Percentiles rank a stretch among this genome's conserved stretches.
phyloP scores from a whole-genome alignment of 2,329 filamentous ascomycete species.

The Dactylonectria estremocensis region DNA sequence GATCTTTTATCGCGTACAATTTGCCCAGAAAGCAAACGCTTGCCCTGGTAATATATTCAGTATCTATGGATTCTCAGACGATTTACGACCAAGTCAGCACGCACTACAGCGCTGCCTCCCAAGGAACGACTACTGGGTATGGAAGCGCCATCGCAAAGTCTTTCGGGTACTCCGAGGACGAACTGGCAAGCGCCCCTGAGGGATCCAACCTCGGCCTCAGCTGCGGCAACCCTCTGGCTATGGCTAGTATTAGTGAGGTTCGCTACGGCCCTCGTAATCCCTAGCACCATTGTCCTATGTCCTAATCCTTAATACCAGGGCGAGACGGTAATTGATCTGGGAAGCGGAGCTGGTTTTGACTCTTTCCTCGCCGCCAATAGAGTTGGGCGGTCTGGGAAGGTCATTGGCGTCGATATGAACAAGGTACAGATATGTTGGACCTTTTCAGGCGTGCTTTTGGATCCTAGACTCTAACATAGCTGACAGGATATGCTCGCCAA shows the following conservation, averaged over 20 bases:
- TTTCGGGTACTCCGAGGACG: constrained; percentile 67
- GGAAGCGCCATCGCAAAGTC: constrained; percentile 62
- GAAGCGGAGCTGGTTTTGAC: constrained; percentile 72
- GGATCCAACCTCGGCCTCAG: constrained; percentile 68
- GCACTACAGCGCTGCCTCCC: constrained; percentile 54
- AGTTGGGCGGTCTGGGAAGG: constrained; percentile 63
- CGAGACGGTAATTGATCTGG: constrained; percentile 71
- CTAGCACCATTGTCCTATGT: background rate
- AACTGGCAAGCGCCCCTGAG: constrained; percentile 60
- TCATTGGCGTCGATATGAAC: constrained; percentile 74
- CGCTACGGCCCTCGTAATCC: background rate
- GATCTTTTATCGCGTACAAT: background rate
- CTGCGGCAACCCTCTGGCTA: constrained; percentile 68
- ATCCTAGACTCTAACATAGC: background rate
- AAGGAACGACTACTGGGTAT: constrained; percentile 50
- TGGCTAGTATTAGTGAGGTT: constrained; percentile 63
- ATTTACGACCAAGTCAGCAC: constrained; percentile 55
- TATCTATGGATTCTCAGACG: constrained; percentile 48
- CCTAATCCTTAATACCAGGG: constrained; percentile 55
- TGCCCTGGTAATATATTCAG: constrained; percentile 26
- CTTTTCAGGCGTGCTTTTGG: background rate
- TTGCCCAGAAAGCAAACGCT: background rate
- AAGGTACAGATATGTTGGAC: constrained; percentile 55
- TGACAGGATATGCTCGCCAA: constrained; percentile 68
- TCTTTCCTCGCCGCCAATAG: constrained; percentile 67